Percentiles rank a stretch among this genome's conserved stretches.
Evolutionary conservation across 768 basidiomycete genomes (phyloP).

Genomic region (Pulveroboletus sp.): DNA sequence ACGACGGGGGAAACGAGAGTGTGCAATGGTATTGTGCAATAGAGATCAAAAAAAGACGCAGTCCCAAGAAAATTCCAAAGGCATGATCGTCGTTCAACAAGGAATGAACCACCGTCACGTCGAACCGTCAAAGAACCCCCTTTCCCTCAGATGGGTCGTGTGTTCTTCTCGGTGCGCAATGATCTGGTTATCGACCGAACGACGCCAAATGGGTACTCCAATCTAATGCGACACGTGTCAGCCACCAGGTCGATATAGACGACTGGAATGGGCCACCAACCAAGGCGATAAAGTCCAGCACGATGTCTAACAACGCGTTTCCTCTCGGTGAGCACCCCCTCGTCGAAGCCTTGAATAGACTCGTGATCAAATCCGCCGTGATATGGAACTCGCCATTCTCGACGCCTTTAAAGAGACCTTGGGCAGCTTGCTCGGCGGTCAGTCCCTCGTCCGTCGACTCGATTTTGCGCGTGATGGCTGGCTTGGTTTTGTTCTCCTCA

Average conservation of each 20-base stretch:
- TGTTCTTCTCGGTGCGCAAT: constrained; percentile 45
- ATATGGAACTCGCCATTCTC: constrained; percentile 70
- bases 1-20: background rate
- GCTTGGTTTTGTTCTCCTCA: constrained; percentile 74
- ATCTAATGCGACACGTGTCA: constrained; percentile 31
- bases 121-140: background rate
- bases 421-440: constrained; percentile 60
- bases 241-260: background rate
- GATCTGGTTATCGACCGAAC: constrained; percentile 45
- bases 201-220: constrained; percentile 49
- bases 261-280: constrained; percentile 30
- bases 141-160: background rate
- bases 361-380: constrained; percentile 62
- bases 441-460: constrained; percentile 67
- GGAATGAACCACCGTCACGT: background rate
- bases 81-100: too few species aligned
- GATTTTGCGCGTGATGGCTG: constrained; percentile 66
- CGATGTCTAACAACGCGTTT: constrained; percentile 52
- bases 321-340: constrained; percentile 55
- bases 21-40: background rate
- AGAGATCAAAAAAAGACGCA: too few species aligned
- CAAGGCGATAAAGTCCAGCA: constrained; percentile 39
- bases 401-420: constrained; percentile 61
- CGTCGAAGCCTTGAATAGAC: constrained; percentile 63
- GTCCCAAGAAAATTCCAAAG: too few species aligned